A percentile compares a stretch with the other conserved stretches of the same genome.
Evolutionary conservation across 345 rosid species (phyloP).

Genomic region (Streptanthus diversifolius): DNA sequence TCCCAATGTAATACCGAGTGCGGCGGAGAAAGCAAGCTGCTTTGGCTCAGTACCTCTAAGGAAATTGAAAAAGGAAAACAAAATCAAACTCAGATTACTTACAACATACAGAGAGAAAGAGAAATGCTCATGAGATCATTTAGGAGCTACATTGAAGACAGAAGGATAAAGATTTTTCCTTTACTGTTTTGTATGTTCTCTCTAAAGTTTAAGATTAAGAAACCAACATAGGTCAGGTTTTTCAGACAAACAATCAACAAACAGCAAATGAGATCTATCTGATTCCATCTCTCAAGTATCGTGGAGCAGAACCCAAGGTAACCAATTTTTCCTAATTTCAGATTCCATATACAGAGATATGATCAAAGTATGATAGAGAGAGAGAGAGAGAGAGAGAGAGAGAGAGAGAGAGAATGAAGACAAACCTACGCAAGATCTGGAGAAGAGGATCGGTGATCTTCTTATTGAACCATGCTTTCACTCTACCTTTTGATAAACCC

Average conservation of each 20-base stretch:
- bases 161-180: not conserved
- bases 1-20: constrained; percentile 79
- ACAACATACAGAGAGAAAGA: not conserved
- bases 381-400: too few species aligned
- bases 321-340: not conserved
- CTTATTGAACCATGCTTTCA: constrained; percentile 49
- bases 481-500: constrained; percentile 40
- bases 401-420: not conserved
- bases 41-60: constrained; percentile 86
- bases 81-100: constrained; percentile 14
- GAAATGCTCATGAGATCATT: not conserved
- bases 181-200: not conserved
- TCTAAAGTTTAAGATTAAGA: constrained; percentile 7
- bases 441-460: constrained; percentile 76
- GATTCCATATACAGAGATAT: not conserved
- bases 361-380: not conserved
- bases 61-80: not conserved
- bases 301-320: not conserved
- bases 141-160: not conserved
- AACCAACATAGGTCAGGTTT: not conserved
- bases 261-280: constrained; percentile 1
- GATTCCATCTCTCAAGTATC: not conserved
- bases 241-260: not conserved
- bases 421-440: constrained; percentile 74
- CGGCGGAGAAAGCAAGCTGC: constrained; percentile 84